These are phyloP conservation scores for Pseudonitzschia multiseries DNA, from an alignment of 108 stramenopile genomes.

Conservation along the genomic window DNA sequence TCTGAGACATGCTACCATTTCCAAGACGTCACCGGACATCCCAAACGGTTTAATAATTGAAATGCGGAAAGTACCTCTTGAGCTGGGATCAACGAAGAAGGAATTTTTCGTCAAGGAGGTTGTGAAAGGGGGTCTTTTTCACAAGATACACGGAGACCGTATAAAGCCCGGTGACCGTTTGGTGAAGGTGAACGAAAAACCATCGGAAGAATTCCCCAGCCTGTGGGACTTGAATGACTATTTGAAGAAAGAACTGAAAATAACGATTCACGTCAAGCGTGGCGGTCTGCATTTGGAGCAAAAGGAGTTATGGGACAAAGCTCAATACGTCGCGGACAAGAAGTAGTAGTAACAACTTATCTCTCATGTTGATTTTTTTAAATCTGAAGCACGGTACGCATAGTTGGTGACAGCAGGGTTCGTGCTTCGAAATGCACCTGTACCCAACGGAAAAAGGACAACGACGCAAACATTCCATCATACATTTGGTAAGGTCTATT, in stretches of 20 bases:
- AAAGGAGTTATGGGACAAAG: conserved; percentile 1
- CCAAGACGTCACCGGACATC: conserved; percentile 17
- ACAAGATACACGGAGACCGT: conserved; percentile 23
- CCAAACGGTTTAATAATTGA: conserved; percentile 25
- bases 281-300: conserved; percentile 13
- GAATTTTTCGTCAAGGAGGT: conserved; percentile 30
- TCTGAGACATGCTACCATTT: conserved; percentile 19
- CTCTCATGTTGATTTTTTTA: too few relatives aligned
- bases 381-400: too few relatives aligned
- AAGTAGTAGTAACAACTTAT: neutral
- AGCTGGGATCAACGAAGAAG: conserved; percentile 9
- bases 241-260: conserved; percentile 24
- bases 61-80: neutral
- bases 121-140: conserved; percentile 21
- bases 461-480: too few relatives aligned
- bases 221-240: conserved; percentile 32
- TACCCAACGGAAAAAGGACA: too few relatives aligned
- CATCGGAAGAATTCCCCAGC: conserved; percentile 22
- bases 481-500: too few relatives aligned
- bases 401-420: too few relatives aligned
- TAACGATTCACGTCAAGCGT: conserved; percentile 22
- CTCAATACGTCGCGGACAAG: neutral
- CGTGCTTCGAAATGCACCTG: too few relatives aligned
- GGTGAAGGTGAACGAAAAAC: conserved; percentile 24
- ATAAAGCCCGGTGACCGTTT: conserved; percentile 25